A percentile compares a stretch with the other conserved stretches of the same genome.
These are phyloP conservation scores for Suillus fuscotomentosus DNA, from an alignment of 768 basidiomycete species.

Conservation along the genomic window DNA sequence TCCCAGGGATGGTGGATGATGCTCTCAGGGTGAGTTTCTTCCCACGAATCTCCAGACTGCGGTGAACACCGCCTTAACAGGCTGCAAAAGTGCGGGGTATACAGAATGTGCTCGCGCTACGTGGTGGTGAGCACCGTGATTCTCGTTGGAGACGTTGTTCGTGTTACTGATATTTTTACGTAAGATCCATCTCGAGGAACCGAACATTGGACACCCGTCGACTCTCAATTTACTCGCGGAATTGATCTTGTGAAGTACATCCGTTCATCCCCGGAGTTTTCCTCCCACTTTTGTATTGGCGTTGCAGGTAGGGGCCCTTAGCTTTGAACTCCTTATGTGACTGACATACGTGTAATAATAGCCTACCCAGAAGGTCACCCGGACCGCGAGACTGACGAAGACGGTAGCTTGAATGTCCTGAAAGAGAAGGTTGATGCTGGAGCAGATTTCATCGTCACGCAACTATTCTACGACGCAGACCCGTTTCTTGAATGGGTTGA, in stretches of 20 bases:
- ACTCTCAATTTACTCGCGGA: slow-evolving; percentile 80
- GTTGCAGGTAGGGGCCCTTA: slow-evolving; percentile 67
- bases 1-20: slow-evolving; percentile 80
- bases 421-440: slow-evolving; percentile 92
- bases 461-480: slow-evolving; percentile 96
- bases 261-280: slow-evolving; percentile 69
- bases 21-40: slow-evolving; percentile 66
- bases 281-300: slow-evolving; percentile 87
- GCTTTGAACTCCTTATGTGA: neutral
- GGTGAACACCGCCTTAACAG: slow-evolving; percentile 35
- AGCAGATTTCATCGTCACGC: slow-evolving; percentile 94
- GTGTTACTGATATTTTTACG: neutral
- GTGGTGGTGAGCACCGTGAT: slow-evolving; percentile 64
- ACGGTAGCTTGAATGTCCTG: slow-evolving; percentile 64
- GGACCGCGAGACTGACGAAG: slow-evolving; percentile 56
- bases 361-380: slow-evolving; percentile 92
- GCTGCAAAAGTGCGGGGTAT: slow-evolving; percentile 80
- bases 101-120: slow-evolving; percentile 85
- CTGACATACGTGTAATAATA: slow-evolving; percentile 25
- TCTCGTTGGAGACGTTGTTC: neutral
- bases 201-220: slow-evolving; percentile 89
- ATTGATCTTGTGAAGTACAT: slow-evolving; percentile 93
- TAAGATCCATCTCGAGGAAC: slow-evolving; percentile 91
- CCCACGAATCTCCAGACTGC: slow-evolving; percentile 3
- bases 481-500: slow-evolving; percentile 78